These are phyloP conservation scores for Gynochthodes officinalis DNA, from an alignment of 257 asterid species.

Conservation along the genomic window DNA sequence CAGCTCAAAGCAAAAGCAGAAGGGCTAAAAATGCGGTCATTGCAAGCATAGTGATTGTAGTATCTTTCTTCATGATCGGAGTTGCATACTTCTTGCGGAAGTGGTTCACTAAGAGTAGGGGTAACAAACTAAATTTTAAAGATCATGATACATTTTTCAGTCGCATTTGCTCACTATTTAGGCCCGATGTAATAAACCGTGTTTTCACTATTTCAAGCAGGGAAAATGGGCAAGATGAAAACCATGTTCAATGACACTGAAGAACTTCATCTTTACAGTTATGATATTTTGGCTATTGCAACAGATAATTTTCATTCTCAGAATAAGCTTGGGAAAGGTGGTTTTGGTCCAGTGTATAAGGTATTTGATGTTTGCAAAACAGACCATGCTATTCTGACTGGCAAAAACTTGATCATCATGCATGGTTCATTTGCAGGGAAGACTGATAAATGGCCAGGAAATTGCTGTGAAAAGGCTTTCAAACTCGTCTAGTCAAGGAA, in stretches of 20 bases:
- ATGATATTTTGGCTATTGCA: conserved; percentile 35
- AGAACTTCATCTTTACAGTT: conserved; percentile 6
- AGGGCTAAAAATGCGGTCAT: conserved; percentile 22
- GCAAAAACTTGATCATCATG: neutral
- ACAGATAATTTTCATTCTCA: conserved; percentile 38
- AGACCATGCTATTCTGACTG: neutral
- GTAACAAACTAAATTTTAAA: conserved; percentile 26
- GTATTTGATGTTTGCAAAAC: conserved; percentile 20
- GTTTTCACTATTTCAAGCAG: neutral
- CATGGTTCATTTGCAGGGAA: conserved; percentile 13
- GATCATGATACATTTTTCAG: neutral
- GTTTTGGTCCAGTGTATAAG: conserved; percentile 66
- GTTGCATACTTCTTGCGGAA: conserved; percentile 33
- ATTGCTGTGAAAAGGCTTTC: conserved; percentile 11
- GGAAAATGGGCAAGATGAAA: neutral
- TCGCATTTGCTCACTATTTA: neutral
- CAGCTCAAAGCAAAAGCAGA: conserved; percentile 23
- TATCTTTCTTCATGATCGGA: conserved; percentile 11
- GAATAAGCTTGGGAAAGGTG: conserved; percentile 52
- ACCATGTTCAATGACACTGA: neutral
- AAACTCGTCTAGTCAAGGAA: conserved; percentile 7
- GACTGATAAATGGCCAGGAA: neutral
- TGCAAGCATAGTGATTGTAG: conserved; percentile 25
- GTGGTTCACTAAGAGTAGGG: conserved; percentile 36
- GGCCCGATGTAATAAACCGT: neutral